Evolutionary conservation across 169 alveolate species (phyloP).

Genomic region (Sarcocystis neurona): DNA sequence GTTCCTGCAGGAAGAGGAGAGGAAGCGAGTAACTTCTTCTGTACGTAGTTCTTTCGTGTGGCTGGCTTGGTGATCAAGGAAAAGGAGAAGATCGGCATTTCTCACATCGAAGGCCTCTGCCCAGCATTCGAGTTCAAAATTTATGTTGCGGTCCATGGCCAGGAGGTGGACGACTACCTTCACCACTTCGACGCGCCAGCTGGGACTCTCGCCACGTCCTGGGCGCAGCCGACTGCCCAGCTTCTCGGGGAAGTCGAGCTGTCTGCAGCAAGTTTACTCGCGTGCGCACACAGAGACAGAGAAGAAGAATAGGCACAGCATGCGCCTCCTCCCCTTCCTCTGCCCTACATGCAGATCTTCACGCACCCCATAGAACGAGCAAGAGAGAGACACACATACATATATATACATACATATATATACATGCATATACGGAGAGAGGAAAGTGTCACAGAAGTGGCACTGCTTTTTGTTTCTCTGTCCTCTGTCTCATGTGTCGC

Average conservation of each 20-base stretch:
- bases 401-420: too few relatives aligned
- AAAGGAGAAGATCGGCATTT: too few relatives aligned
- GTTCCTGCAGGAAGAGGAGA: too few relatives aligned
- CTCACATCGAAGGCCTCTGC: slow-evolving; percentile 25
- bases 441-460: too few relatives aligned
- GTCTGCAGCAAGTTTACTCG: not conserved
- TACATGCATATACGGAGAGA: not conserved
- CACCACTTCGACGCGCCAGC: slow-evolving; percentile 29
- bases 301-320: not conserved
- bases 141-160: not conserved
- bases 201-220: not conserved
- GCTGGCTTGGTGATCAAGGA: too few relatives aligned
- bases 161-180: slow-evolving; percentile 4
- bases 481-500: too few relatives aligned
- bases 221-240: slow-evolving; percentile 32
- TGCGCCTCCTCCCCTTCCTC: not conserved
- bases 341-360: not conserved
- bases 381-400: too few relatives aligned
- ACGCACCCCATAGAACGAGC: too few relatives aligned
- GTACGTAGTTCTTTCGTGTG: too few relatives aligned
- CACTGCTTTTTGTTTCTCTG: too few relatives aligned
- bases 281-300: not conserved
- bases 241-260: slow-evolving; percentile 9
- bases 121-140: not conserved
- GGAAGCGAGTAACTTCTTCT: too few relatives aligned